Conservation (phyloP, 148 eudicot genomes). For the Silene latifolia region DNA sequence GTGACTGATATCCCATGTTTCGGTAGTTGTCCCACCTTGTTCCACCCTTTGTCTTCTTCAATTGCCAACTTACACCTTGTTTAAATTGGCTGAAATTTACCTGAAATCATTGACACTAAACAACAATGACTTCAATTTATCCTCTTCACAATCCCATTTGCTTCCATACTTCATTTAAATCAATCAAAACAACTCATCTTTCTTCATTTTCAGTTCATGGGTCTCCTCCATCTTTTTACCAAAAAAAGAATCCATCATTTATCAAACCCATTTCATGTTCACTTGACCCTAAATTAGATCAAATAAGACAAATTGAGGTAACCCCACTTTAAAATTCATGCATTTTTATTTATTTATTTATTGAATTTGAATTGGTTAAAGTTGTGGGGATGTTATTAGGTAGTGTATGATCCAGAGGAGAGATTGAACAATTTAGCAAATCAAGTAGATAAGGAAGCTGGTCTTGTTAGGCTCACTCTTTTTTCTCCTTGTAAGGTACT, state of each 20-base stretch:
- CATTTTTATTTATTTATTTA: no score
- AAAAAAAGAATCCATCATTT: slow-evolving; percentile 37
- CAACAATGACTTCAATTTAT: slow-evolving; percentile 52
- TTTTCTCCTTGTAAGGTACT: slow-evolving; percentile 97
- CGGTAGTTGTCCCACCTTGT: not conserved
- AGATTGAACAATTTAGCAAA: slow-evolving; percentile 69
- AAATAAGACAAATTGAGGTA: slow-evolving; percentile 61
- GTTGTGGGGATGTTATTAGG: slow-evolving; percentile 36
- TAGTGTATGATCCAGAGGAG: slow-evolving; percentile 75
- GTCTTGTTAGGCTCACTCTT: slow-evolving; percentile 75
- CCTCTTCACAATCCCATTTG: slow-evolving; percentile 38
- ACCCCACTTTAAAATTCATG: not conserved
- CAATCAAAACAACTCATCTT: slow-evolving; percentile 28
- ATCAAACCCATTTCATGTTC: slow-evolving; percentile 51
- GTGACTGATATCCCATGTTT: not conserved
- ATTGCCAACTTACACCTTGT: not conserved
- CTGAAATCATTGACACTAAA: slow-evolving; percentile 1
- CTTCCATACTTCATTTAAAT: slow-evolving; percentile 25
- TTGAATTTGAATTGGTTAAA: not conserved
- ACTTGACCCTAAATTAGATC: slow-evolving; percentile 34
- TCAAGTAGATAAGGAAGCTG: slow-evolving; percentile 76
- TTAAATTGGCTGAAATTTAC: not conserved
- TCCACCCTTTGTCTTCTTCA: not conserved
- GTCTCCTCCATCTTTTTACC: slow-evolving; percentile 23
- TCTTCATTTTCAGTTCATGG: slow-evolving; percentile 32